Evolutionary conservation across 2,329 filamentous ascomycete genomes (phyloP), one percentile per base, ranked within the genome.

Genomic region (Penicillium hesseltinei): DNA sequence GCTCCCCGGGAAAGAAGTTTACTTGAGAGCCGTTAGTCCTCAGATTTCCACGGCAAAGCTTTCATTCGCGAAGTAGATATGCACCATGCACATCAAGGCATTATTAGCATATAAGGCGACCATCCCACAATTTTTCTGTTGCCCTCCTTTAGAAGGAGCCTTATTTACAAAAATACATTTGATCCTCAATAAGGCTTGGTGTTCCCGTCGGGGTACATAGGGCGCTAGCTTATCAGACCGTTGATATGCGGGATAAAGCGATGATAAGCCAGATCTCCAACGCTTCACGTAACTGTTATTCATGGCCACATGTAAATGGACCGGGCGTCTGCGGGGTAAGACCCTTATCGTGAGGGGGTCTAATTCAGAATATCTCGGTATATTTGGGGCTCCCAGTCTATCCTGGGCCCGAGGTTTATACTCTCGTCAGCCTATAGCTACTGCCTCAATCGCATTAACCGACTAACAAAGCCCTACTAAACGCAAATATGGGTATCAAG

Each of bases 1-100:
- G 66, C n/a, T 54, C 70, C 4, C 70, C 73, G 23, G 70, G 72
- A 17, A 76, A 75, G 59, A 75, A 75, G 58, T 80, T 79, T 52
- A 69, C 74, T 42, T 70, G 51, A 60, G 29, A 8, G 33, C 11
- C 4, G 5, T 13, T n/a, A 9, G 15, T 5, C 9, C 2, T 15
- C 1, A 21, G 13, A 38, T 5, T 27, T 15, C 21, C 38, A 19
- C 23, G 1, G 15, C 17, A 21, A 44, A 1, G 10, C 6, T 40
- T 39, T 7, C 23, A 55, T 51, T 23, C 27, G 0, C 36, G n/a
- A 3, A 29, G 25, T 23, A 35, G 45, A 23, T n/a, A 13, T 25
- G 15, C 17, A 43, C n/a, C n/a, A 33, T 25, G n/a, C 13, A 33
- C 0, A 27, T 21, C 13, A 23, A 11, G 3, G 29, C 5, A 47